These are phyloP conservation scores for Fraxinus baroniana DNA, from an alignment of 305 asterid genomes.

Conservation along the genomic window DNA sequence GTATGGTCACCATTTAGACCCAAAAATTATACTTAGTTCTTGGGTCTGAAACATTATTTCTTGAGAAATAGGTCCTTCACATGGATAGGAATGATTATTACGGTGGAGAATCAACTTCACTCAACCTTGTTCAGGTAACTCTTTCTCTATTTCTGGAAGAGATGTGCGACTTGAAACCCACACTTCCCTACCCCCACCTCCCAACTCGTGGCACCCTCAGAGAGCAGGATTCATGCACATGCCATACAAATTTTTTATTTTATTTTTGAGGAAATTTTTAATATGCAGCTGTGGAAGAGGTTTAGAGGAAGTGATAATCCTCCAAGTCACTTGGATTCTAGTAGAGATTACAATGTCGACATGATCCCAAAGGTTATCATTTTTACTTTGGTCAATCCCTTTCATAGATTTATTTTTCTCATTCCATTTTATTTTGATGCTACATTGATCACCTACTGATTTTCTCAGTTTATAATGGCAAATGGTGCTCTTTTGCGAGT, in stretches of 20 bases:
- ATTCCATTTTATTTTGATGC: conserved; percentile 19
- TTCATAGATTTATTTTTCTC: conserved; percentile 7
- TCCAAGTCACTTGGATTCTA: conserved; percentile 79
- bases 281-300: conserved; percentile 79
- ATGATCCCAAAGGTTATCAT: conserved; percentile 84
- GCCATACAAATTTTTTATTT: background rate
- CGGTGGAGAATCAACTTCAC: conserved; percentile 83
- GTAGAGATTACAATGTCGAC: conserved; percentile 90
- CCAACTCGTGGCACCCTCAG: background rate
- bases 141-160: conserved; percentile 2
- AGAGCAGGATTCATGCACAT: conserved; percentile 7
- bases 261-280: conserved; percentile 12
- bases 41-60: conserved; percentile 14
- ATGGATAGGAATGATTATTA: conserved; percentile 98
- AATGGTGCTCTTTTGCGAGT: conserved; percentile 93
- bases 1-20: background rate
- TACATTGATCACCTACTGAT: conserved; percentile 14
- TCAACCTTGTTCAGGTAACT: conserved; percentile 57
- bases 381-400: conserved; percentile 18
- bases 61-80: conserved; percentile 72
- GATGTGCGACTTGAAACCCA: background rate
- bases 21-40: conserved; percentile 2
- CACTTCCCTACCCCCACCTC: background rate
- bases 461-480: conserved; percentile 90
- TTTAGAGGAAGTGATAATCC: conserved; percentile 88